phyloP scores from a whole-genome alignment of 2,329 filamentous ascomycete genomes.

The Monosporascus sp. region DNA sequence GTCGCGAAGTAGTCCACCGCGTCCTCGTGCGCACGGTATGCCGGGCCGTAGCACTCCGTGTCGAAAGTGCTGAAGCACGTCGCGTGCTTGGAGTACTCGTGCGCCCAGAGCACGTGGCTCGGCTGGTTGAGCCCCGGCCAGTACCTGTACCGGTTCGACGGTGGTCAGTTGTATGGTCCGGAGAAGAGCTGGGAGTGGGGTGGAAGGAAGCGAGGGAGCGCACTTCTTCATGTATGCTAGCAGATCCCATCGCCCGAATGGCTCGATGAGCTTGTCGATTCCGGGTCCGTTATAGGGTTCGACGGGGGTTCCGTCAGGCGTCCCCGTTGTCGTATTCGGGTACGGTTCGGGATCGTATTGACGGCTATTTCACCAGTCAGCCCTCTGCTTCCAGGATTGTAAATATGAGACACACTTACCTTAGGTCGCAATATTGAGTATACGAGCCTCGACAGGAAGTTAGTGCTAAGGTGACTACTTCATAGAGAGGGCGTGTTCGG shows the following conservation, averaged over 20 bases:
- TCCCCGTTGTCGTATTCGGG: conserved; percentile 59
- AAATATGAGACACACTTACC: conserved; percentile 11
- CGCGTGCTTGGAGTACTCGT: conserved; percentile 64
- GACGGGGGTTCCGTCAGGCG: conserved; percentile 46
- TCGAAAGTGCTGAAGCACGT: conserved; percentile 65
- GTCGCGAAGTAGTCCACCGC: conserved; percentile 61
- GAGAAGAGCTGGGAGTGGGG: conserved; percentile 11
- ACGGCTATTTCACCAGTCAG: conserved; percentile 29
- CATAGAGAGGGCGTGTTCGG: neutral
- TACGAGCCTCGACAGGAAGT: conserved; percentile 52
- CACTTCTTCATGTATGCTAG: conserved; percentile 60
- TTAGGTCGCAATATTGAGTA: conserved; percentile 63
- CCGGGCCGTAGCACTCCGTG: conserved; percentile 57
- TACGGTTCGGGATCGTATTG: conserved; percentile 59
- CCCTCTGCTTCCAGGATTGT: neutral
- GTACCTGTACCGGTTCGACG: conserved; percentile 25
- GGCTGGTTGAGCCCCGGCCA: conserved; percentile 55
- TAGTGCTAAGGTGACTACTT: conserved; percentile 20
- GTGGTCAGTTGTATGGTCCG: neutral
- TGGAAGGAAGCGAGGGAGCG: neutral
- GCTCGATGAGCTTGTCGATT: conserved; percentile 53
- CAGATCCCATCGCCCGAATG: conserved; percentile 54
- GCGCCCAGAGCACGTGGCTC: conserved; percentile 58
- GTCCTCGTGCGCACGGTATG: conserved; percentile 51
- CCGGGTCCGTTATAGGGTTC: conserved; percentile 52